A percentile compares a stretch with the other conserved stretches of the same genome.
phyloP scores from a whole-genome alignment of 345 rosid genomes.

The Kernera saxatilis region DNA sequence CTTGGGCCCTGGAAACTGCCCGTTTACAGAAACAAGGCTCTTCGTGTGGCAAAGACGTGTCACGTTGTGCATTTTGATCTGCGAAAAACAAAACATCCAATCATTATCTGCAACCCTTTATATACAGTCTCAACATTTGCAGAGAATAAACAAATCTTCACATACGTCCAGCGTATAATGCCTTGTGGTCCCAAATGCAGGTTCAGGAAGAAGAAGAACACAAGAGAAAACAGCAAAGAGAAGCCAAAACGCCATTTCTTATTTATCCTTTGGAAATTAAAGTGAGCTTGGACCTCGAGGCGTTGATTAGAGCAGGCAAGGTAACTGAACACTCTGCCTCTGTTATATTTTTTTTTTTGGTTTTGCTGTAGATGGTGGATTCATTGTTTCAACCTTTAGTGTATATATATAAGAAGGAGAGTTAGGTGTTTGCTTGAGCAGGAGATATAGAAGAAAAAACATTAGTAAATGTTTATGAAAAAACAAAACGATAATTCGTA shows the following conservation, averaged over 20 bases:
- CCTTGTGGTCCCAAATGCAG: conserved; percentile 52
- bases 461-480: background rate
- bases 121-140: background rate
- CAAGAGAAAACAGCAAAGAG: conserved; percentile 32
- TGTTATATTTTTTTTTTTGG: background rate
- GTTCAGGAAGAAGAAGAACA: conserved; percentile 34
- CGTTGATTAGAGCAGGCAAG: conserved; percentile 1
- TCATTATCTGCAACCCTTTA: background rate
- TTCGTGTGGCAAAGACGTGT: conserved; percentile 65
- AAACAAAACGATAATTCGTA: conserved; percentile 7
- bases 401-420: conserved; percentile 30
- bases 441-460: conserved; percentile 8
- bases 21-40: conserved; percentile 70
- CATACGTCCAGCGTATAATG: conserved; percentile 73
- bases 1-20: conserved; percentile 62
- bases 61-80: conserved; percentile 58
- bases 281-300: conserved; percentile 9
- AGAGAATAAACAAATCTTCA: background rate
- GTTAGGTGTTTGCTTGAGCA: conserved; percentile 33
- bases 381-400: conserved; percentile 18
- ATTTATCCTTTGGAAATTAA: background rate
- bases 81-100: background rate
- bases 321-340: conserved; percentile 18
- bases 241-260: conserved; percentile 20
- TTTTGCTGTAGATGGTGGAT: conserved; percentile 13